Evolutionary conservation across 2,329 filamentous ascomycete species (phyloP), one percentile per base, ranked within the genome.

Genomic region (Trichoderma hamatum): DNA sequence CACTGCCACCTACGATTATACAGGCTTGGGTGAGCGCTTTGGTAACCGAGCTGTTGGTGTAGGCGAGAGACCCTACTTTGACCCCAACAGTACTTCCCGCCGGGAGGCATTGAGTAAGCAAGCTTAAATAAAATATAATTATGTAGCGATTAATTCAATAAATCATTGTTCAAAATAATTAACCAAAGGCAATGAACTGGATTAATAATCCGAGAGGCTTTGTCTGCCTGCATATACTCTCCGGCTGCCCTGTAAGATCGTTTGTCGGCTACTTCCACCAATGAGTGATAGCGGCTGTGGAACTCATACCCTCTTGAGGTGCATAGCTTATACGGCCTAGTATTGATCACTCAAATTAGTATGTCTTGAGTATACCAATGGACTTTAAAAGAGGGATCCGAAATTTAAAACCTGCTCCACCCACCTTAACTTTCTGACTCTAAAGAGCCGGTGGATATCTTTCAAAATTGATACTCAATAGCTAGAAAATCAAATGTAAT

Each of bases 51-150:
- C 81, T 2, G 84, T 87, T 9, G 83, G 85, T 5, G 72, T 88
- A 16, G 86, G 85, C 0, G 86, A 88, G 77, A 78, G 77, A 73
- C 85, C 85, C 1, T 88, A 85, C 71, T 80, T 86, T 62, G 85
- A 88, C 67, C 83, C 84, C 1, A 64, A 75, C 69, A 83, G 81
- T 71, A 76, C 70, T 2, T 73, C 72, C 0, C 70, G 71, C 24
- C 46, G 71, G 21, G 66, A 49, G n/a, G 70, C 70, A 14, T 52
- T 72, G 61, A 63, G 58, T 51, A 63, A 54, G 14, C 6, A 43
- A 28, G 54, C 43, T 28, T 60, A 39, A 43, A 34, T 16, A n/a
- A 3, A 36, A 1, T 39, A 2, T 36, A 63, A 13, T 54, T 43
- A 11, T 28, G 26, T 14, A 34, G 46, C 28, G 30, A 34, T 13